These are phyloP conservation scores for Lasiodiplodia citricola DNA, from an alignment of 2,329 filamentous ascomycete genomes.

Conservation along the genomic window DNA sequence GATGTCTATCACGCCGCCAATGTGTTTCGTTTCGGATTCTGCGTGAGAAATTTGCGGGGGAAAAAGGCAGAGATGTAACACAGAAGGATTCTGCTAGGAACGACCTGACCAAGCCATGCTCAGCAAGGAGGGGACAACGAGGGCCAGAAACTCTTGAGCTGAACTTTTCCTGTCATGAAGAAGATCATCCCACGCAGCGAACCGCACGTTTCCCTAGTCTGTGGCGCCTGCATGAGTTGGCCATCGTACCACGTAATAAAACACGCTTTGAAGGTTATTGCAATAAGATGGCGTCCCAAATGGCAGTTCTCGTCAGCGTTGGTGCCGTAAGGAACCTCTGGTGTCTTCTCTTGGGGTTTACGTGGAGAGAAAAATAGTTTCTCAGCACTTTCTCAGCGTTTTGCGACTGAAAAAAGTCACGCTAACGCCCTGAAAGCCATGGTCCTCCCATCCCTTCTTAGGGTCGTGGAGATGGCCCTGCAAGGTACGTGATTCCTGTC, in stretches of 20 bases:
- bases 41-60: neutral
- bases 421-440: neutral
- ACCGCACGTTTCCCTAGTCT: neutral
- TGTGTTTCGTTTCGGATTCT: neutral
- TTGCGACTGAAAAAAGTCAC: neutral
- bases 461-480: neutral
- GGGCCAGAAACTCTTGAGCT: neutral
- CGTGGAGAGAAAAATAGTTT: neutral
- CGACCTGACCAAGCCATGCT: neutral
- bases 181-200: neutral
- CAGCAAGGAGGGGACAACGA: neutral
- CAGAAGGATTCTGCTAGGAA: neutral
- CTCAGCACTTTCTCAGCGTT: neutral
- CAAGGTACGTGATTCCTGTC: constrained; percentile 2
- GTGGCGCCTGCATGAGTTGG: neutral
- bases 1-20: neutral
- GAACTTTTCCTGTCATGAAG: neutral
- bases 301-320: neutral
- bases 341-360: neutral
- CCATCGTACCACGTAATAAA: neutral
- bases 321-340: neutral
- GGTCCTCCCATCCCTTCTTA: neutral
- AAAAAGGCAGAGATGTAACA: neutral
- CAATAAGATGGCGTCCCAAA: neutral
- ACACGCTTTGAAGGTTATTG: neutral